These are phyloP conservation scores for Triglochin maritima DNA, from an alignment of 106 monocot genomes.

Conservation along the genomic window DNA sequence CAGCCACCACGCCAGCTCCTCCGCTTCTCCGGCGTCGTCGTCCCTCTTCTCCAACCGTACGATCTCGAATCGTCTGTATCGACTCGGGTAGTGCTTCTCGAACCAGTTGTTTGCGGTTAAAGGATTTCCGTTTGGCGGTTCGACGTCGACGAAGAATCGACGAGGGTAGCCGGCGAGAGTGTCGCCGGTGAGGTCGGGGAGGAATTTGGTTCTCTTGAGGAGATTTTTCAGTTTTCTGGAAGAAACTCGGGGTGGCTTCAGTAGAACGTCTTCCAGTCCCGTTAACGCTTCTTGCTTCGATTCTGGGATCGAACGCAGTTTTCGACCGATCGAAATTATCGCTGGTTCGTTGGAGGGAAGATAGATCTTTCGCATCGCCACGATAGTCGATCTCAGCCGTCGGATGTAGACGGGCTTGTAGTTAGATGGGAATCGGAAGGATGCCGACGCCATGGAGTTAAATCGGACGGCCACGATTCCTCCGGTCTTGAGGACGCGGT, in stretches of 20 bases:
- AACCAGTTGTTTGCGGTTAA: constrained; percentile 32
- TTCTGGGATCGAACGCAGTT: constrained; percentile 29
- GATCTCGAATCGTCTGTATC: constrained; percentile 40
- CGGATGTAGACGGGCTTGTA: constrained; percentile 44
- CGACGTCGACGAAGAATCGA: constrained; percentile 49
- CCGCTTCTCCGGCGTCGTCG: neutral
- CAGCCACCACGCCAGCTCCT: constrained; percentile 41
- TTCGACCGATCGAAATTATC: constrained; percentile 3
- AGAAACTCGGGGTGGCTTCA: constrained; percentile 39
- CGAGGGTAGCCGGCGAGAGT: constrained; percentile 39
- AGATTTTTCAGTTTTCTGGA: neutral
- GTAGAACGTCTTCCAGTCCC: constrained; percentile 44
- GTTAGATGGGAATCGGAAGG: constrained; percentile 14
- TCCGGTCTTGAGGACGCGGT: constrained; percentile 35
- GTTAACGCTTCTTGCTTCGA: constrained; percentile 37
- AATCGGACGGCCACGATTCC: constrained; percentile 35
- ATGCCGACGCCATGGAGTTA: neutral
- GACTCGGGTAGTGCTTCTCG: constrained; percentile 44
- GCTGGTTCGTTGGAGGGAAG: too few species aligned
- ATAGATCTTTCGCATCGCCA: constrained; percentile 30
- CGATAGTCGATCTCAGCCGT: constrained; percentile 24
- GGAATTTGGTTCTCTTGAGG: constrained; percentile 28
- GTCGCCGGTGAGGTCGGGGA: constrained; percentile 46
- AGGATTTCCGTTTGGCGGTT: neutral
- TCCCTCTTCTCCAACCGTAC: constrained; percentile 30